Conservation (phyloP, 2,329 filamentous ascomycete species). For the Cladobotryum protrusum region DNA sequence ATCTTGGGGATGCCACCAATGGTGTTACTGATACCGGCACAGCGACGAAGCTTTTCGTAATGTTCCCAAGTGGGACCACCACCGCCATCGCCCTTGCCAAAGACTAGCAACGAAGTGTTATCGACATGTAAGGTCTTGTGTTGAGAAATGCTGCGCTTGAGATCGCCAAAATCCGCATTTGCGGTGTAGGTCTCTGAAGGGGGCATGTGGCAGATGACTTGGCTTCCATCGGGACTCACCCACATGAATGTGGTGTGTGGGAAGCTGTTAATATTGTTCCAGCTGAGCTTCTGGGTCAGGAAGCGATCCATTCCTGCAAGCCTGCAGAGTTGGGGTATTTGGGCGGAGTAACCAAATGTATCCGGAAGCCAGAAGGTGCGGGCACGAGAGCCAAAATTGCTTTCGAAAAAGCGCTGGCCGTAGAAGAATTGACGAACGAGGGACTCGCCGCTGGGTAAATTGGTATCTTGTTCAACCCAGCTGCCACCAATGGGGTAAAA, state of each 20-base stretch:
- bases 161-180: conserved; percentile 88
- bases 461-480: conserved; percentile 99
- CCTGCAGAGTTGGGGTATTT: conserved; percentile 88
- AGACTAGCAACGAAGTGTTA: conserved; percentile 81
- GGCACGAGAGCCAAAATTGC: conserved; percentile 81
- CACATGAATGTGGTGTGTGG: conserved; percentile 99
- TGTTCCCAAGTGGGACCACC: conserved; percentile 92
- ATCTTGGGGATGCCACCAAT: conserved; percentile 74
- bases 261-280: conserved; percentile 99
- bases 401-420: conserved; percentile 91
- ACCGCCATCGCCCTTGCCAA: conserved; percentile 94
- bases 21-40: conserved; percentile 85
- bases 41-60: conserved; percentile 87
- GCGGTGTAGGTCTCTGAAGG: conserved; percentile 94
- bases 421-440: conserved; percentile 92
- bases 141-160: conserved; percentile 80
- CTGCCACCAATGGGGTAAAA: conserved; percentile 96
- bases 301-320: conserved; percentile 95
- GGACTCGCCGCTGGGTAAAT: conserved; percentile 92
- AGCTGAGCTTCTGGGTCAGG: conserved; percentile 96
- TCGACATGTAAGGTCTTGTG: conserved; percentile 97
- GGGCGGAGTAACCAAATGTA: conserved; percentile 94
- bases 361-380: conserved; percentile 96
- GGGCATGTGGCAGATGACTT: conserved; percentile 97
- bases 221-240: conserved; percentile 91